Evolutionary conservation across 1,284 basidiomycete genomes (phyloP).

Genomic region (Cystobasidiaceae sp.): DNA sequence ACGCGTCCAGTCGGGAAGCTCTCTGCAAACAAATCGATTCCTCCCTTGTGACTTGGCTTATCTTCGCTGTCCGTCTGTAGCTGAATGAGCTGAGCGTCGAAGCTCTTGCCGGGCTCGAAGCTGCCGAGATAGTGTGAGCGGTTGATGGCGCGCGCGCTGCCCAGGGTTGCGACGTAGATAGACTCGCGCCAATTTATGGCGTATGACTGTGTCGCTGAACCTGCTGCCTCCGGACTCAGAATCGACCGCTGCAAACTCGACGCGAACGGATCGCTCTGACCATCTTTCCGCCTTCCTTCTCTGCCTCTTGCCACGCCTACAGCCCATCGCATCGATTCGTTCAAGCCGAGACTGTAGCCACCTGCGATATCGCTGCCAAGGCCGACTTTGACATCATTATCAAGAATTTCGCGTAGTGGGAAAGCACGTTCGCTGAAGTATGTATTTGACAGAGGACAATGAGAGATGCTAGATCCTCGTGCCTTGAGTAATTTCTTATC

Average conservation of each 20-base stretch:
- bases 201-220: conserved; percentile 22
- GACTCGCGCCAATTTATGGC: conserved; percentile 72
- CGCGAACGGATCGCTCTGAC: conserved; percentile 30
- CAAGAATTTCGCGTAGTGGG: conserved; percentile 65
- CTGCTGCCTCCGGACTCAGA: conserved; percentile 14
- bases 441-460: conserved; percentile 76
- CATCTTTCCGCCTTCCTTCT: conserved; percentile 55
- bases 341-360: conserved; percentile 70
- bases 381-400: conserved; percentile 61
- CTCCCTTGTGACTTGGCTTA: background rate
- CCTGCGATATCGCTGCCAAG: conserved; percentile 79
- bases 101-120: conserved; percentile 63
- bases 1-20: conserved; percentile 45
- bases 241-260: conserved; percentile 3
- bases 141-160: conserved; percentile 64
- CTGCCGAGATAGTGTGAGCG: conserved; percentile 53
- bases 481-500: conserved; percentile 55
- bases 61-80: conserved; percentile 39
- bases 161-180: conserved; percentile 69
- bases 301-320: conserved; percentile 66
- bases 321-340: conserved; percentile 68
- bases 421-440: conserved; percentile 68
- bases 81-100: conserved; percentile 73
- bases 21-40: conserved; percentile 37
- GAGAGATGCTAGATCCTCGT: conserved; percentile 62